Conservation (phyloP, 176 grass and related monocot species). For the Microstegium vimineum region DNA sequence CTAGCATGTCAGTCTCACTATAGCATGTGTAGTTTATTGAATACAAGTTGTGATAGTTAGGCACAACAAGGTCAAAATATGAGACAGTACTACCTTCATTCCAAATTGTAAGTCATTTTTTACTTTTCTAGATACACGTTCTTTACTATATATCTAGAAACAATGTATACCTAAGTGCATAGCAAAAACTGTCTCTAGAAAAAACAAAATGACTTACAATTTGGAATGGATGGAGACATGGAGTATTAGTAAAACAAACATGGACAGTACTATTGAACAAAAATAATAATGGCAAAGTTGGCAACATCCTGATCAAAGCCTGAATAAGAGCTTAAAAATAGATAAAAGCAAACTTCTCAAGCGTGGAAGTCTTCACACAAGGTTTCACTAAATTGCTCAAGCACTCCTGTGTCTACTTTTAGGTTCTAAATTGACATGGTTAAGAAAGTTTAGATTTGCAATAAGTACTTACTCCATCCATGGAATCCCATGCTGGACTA, state of each 20-base stretch:
- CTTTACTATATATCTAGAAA: too few relatives aligned
- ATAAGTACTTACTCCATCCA: conserved; percentile 63
- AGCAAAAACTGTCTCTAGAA: not conserved
- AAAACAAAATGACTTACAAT: not conserved
- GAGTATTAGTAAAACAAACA: not conserved
- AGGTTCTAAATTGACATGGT: not conserved
- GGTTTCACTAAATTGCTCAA: not conserved
- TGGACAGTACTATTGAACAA: not conserved
- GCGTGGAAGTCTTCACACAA: not conserved
- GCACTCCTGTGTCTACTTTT: not conserved
- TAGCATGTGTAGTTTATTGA: not conserved
- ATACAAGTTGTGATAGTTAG: not conserved
- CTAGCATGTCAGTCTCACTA: not conserved
- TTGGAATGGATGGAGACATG: not conserved
- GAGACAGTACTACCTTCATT: not conserved
- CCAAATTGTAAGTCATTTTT: not conserved
- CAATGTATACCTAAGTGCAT: too few relatives aligned
- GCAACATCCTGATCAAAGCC: not conserved
- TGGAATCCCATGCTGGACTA: conserved; percentile 97
- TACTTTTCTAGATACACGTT: not conserved
- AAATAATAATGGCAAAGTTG: not conserved
- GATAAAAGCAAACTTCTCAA: not conserved
- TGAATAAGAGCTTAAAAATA: not conserved
- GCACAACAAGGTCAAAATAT: not conserved
- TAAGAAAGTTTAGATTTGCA: not conserved